Conservation (phyloP, 352 stramenopile genomes). For the Phytophthora citricola region DNA sequence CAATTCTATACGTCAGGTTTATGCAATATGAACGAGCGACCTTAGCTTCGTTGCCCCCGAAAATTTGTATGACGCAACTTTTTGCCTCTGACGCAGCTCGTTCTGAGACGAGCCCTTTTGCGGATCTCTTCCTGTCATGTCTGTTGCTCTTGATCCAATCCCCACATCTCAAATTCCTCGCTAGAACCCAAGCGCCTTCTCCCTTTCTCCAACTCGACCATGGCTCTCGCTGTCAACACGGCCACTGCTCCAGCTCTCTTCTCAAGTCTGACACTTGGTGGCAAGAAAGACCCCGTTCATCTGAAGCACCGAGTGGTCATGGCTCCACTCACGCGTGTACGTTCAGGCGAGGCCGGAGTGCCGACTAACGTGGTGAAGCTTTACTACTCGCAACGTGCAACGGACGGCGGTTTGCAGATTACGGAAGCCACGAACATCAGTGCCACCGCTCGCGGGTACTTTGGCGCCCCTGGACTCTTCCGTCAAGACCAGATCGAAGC, state of each 20-base stretch:
- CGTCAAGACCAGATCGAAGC: constrained; percentile 48
- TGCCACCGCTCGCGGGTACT: constrained; percentile 29
- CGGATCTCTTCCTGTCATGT: no score
- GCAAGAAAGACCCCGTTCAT: constrained; percentile 32
- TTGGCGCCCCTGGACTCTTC: constrained; percentile 44
- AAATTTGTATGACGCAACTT: no score
- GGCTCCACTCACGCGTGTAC: constrained; percentile 52
- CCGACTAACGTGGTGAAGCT: constrained; percentile 30
- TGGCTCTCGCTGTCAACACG: constrained; percentile 12
- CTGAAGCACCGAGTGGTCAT: constrained; percentile 59
- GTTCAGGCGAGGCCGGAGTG: constrained; percentile 31
- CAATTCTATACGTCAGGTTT: no score
- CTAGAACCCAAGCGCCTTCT: constrained; percentile 18
- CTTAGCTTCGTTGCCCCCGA: no score
- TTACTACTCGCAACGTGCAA: constrained; percentile 57
- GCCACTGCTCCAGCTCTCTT: constrained; percentile 36
- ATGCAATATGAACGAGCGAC: no score
- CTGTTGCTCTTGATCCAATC: no score
- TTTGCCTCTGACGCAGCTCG: no score
- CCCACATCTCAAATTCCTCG: background rate
- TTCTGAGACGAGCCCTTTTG: no score
- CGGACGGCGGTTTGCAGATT: constrained; percentile 51
- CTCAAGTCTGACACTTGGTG: constrained; percentile 42
- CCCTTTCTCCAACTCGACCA: constrained; percentile 13
- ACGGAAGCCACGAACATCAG: constrained; percentile 66